A percentile compares a stretch with the other conserved stretches of the same genome.
Conservation (phyloP, 192 early-diverging fungal species). For the Thoreauomyces humboldtii region DNA sequence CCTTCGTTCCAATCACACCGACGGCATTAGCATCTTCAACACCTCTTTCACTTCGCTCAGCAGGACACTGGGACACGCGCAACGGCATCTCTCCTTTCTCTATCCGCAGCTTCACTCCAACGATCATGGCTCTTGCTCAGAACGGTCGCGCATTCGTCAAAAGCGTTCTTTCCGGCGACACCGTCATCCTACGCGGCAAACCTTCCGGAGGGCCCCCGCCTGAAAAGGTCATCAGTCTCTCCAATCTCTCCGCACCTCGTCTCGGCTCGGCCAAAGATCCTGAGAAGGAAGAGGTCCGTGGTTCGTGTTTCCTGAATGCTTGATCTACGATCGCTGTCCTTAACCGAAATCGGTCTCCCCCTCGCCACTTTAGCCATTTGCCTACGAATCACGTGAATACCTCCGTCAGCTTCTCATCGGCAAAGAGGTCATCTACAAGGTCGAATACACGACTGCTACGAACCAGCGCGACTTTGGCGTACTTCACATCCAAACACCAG, state of each 20-base stretch:
- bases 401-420: slow-evolving; percentile 83
- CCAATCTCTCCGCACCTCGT: slow-evolving; percentile 79
- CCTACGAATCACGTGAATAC: slow-evolving; percentile 86
- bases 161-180: slow-evolving; percentile 88
- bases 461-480: slow-evolving; percentile 60
- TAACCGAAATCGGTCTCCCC: too few species aligned
- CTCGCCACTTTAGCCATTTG: slow-evolving; percentile 29
- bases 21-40: too few species aligned
- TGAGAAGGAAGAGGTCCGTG: slow-evolving; percentile 77
- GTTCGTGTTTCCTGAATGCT: not conserved
- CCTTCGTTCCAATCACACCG: too few species aligned
- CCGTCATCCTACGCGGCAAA: slow-evolving; percentile 81
- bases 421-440: slow-evolving; percentile 80
- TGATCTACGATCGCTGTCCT: not conserved
- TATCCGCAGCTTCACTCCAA: too few species aligned
- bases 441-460: slow-evolving; percentile 72
- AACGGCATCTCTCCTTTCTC: too few species aligned
- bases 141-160: slow-evolving; percentile 74
- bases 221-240: slow-evolving; percentile 79
- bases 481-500: slow-evolving; percentile 41
- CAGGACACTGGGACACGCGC: too few species aligned
- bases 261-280: slow-evolving; percentile 73
- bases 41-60: too few species aligned
- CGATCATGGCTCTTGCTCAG: not conserved
- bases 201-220: slow-evolving; percentile 79